Base-by-base conservation (phyloP, 2,329 filamentous ascomycete genomes). In the Thermothelomyces thermophilus region DNA sequence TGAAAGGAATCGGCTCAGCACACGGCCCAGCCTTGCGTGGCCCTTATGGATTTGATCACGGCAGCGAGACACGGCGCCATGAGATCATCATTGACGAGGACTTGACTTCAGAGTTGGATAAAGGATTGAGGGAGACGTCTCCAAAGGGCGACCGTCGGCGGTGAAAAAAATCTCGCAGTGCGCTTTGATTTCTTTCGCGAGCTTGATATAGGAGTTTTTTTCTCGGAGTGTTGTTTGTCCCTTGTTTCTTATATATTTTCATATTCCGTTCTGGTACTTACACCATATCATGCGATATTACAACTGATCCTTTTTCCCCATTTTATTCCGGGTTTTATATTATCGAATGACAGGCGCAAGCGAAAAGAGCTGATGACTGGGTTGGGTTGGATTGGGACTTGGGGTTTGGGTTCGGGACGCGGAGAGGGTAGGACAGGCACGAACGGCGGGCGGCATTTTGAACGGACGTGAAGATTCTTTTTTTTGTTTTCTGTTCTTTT, bases 1-100 rank as follows among this genome's bases (percentile, higher is more conserved):
- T 59, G 20, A 54, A 47, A 22, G 55, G 55, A 11, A 44, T 59
- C 13, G 57, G 57, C 14, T 56, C 53, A 3, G 52, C 48, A 7
- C 46, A 42, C n/a, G 20, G 13, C 13, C n/a, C 39, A 2, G 16
- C 16, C 1, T 10, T n/a, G 2, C n/a, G 24, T 16, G 17, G 41
- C 3, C 30, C 30, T 20, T 10, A 9, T 6, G 20, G 22, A 5
- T 14, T 26, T 3, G 20, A 19, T 9, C 16, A 28, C 7, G 20
- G 5, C 33, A 24, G 52, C 28, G 55, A 56, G 28, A 35, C 8
- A 33, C 40, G 44, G 10, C 41, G 41, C 14, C 36, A 22, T 14
- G 45, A 47, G 13, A 24, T 41, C 5, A 36, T 22, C 26, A 24
- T 45, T 36, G 46, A 45, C n/a, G 40, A 40, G 14, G 46, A 49